These are phyloP conservation scores for Aspergillus hortae DNA, from an alignment of 2,329 filamentous ascomycete species.

Conservation along the genomic window DNA sequence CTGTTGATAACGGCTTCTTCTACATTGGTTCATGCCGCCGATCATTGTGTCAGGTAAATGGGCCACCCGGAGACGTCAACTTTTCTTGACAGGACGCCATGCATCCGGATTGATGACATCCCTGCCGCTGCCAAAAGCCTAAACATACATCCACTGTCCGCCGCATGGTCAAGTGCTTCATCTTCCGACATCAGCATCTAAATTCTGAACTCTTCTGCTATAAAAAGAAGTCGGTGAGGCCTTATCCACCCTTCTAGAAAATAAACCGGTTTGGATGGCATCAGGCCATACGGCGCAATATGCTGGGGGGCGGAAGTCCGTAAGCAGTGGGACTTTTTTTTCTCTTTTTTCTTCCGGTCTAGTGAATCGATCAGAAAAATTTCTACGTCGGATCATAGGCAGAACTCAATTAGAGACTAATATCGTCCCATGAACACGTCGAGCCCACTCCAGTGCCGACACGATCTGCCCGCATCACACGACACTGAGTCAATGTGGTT, in stretches of 20 bases:
- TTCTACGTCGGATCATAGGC: background rate
- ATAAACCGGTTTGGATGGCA: background rate
- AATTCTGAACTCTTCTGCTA: too few relatives aligned
- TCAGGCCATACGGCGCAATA: background rate
- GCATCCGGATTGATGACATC: background rate
- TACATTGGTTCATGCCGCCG: background rate
- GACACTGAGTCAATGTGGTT: background rate
- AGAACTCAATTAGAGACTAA: background rate
- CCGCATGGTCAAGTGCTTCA: background rate
- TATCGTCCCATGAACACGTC: background rate
- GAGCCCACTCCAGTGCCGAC: background rate
- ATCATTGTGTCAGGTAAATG: conserved; percentile 6
- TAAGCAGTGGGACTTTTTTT: background rate
- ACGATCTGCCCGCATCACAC: background rate
- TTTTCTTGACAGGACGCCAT: background rate
- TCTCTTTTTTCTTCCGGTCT: too few relatives aligned
- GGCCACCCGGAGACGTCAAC: background rate
- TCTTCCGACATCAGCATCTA: background rate
- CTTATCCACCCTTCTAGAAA: background rate
- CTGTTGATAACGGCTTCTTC: background rate
- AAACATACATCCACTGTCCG: background rate
- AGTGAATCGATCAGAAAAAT: background rate
- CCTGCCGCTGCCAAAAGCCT: background rate
- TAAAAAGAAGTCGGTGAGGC: background rate
- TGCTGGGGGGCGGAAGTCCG: background rate